Base-by-base conservation (phyloP, 2,329 filamentous ascomycete species). In the Pyrenophora teres region DNA sequence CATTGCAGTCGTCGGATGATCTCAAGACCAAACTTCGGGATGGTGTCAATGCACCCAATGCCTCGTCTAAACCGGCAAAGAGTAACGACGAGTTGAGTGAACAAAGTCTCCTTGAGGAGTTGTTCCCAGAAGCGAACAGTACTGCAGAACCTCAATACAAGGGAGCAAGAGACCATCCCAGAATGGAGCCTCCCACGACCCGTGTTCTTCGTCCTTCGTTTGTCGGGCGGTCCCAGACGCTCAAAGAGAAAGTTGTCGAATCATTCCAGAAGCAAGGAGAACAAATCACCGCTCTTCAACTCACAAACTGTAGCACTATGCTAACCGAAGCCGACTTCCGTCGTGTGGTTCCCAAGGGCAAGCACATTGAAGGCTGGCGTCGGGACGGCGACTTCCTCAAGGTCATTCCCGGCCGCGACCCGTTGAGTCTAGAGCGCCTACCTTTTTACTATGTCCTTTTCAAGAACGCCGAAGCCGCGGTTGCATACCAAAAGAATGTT, bases 381-480 rank as follows among this genome's bases (percentile, higher is more conserved):
- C 64, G 71, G 15, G 67, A 74, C 8, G 80, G 78, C 48, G 83
- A 84, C 23, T 84, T 90, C 50, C 74, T 78, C 33, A 83, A 84
- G 72, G 77, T 88, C 33, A 80, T 89, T 19, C 88, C 88, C 55
- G 82, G 80, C 39, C 85, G 87, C 55, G 80, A 89, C 65, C 79
- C 82, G 3, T 69, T 78, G 49, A 89, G 86, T 8, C 79, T 90
- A 42, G 82, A 84, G 50, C 82, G 85, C 3, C 72, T 82, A 1
- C 85, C 84, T 52, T 80, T 80, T 62, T 92, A 92, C 75, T 86
- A 83, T 72, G 75, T 93, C 48, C 78, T 89, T 47, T 93, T 92
- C 77, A 77, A 81, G 54, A 81, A 77, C 18, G 66, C 76, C 15
- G 74, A 77, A n/a, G 82, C 85, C 10, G 88, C 88, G 0, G 69